Percentiles rank a stretch among this genome's conserved stretches.
phyloP scores from a whole-genome alignment of 192 early-diverging fungal genomes.

The Backusella liffmaniae region DNA sequence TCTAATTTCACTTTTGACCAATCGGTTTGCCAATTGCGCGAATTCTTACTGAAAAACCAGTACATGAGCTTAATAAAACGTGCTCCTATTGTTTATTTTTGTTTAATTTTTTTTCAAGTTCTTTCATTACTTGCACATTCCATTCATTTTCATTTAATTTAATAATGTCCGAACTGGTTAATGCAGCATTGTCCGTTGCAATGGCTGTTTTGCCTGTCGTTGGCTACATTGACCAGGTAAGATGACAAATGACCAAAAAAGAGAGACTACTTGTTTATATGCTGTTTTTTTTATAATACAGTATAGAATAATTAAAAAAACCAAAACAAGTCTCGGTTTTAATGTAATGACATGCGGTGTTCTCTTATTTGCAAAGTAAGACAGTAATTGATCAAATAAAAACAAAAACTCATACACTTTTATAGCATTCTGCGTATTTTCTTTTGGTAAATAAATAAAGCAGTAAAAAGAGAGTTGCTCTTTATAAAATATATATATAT shows the following conservation, averaged over 20 bases:
- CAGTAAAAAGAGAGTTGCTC: not conserved
- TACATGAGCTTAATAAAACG: not conserved
- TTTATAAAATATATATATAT: not conserved
- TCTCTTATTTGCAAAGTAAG: constrained; percentile 52
- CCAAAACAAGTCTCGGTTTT: constrained; percentile 52
- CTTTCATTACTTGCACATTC: not conserved
- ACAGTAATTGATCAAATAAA: not conserved
- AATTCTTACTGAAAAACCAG: too few species aligned
- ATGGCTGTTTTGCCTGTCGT: constrained; percentile 59
- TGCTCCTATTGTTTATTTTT: not conserved
- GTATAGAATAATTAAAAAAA: constrained; percentile 45
- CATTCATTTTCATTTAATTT: not conserved
- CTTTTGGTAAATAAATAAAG: constrained; percentile 36
- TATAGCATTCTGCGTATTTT: constrained; percentile 42
- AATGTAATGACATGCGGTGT: constrained; percentile 55
- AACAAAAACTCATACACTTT: not conserved
- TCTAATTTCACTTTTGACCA: too few species aligned
- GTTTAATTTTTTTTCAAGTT: not conserved
- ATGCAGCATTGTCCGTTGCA: constrained; percentile 33
- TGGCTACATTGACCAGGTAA: constrained; percentile 55
- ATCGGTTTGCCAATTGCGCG: too few species aligned
- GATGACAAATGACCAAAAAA: not conserved
- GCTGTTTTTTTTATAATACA: constrained; percentile 9
- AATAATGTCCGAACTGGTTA: not conserved
- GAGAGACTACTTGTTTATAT: not conserved